Conservation (phyloP, 768 basidiomycete species). For the Termitomyces sp. region DNA sequence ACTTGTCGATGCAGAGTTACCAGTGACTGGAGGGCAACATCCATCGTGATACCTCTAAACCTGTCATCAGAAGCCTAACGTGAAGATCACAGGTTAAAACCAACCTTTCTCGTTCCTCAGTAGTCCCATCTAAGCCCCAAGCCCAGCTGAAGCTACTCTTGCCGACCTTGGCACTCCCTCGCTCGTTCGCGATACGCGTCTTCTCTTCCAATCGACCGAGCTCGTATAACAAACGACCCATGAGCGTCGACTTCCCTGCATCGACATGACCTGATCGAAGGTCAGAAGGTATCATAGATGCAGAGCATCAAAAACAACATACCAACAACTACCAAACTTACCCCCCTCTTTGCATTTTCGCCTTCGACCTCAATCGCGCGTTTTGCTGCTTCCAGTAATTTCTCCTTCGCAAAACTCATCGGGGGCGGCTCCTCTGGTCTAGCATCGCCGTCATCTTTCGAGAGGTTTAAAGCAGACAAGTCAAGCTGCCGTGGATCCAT, state of each 20-base stretch:
- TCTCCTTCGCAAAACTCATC: constrained; percentile 71
- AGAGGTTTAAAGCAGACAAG: constrained; percentile 71
- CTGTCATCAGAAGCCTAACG: constrained; percentile 10
- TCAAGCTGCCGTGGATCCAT: constrained; percentile 66
- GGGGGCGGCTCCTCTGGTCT: constrained; percentile 59
- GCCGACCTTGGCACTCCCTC: constrained; percentile 85
- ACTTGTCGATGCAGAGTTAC: constrained; percentile 73
- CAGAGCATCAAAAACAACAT: constrained; percentile 17
- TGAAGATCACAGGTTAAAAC: constrained; percentile 16
- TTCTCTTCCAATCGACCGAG: constrained; percentile 87
- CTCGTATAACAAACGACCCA: constrained; percentile 94
- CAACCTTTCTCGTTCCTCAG: constrained; percentile 91
- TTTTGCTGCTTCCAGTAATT: constrained; percentile 78
- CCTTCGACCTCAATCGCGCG: constrained; percentile 45
- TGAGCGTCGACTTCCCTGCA: constrained; percentile 96
- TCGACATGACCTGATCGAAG: constrained; percentile 84
- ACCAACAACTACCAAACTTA: constrained; percentile 95
- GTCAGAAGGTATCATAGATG: not conserved
- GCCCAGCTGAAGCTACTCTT: constrained; percentile 98
- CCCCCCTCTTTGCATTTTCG: constrained; percentile 57
- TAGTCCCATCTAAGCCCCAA: constrained; percentile 93
- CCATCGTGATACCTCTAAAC: constrained; percentile 93
- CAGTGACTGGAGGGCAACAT: constrained; percentile 83
- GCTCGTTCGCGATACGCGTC: constrained; percentile 78
- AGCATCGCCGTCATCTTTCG: constrained; percentile 35